Percentiles rank a stretch among this genome's conserved stretches.
phyloP scores from a whole-genome alignment of 2,329 filamentous ascomycete genomes.

The Penicillium sp. region DNA sequence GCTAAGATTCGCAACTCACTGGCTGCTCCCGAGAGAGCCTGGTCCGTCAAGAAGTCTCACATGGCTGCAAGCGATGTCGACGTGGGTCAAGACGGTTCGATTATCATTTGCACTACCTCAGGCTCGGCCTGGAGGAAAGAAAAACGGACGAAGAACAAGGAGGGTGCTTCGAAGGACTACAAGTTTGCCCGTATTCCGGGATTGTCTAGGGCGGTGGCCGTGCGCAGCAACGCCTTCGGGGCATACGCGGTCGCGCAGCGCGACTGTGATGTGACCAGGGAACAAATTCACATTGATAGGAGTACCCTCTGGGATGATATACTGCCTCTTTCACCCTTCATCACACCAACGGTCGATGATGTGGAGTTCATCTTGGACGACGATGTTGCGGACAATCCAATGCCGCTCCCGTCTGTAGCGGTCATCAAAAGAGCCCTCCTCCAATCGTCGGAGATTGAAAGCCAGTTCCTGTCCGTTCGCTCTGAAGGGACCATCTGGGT shows the following conservation, averaged over 20 bases:
- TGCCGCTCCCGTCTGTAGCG: conserved; percentile 21
- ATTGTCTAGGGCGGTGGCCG: conserved; percentile 78
- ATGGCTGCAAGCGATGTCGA: conserved; percentile 84
- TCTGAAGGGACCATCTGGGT: conserved; percentile 42
- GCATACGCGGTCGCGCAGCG: conserved; percentile 85
- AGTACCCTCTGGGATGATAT: conserved; percentile 74
- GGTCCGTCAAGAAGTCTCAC: conserved; percentile 82
- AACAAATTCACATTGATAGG: conserved; percentile 67
- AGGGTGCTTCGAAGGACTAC: conserved; percentile 78
- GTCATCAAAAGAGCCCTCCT: conserved; percentile 46
- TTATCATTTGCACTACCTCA: conserved; percentile 89
- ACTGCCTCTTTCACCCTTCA: conserved; percentile 67
- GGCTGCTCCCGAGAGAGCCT: conserved; percentile 76
- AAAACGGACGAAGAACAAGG: conserved; percentile 78
- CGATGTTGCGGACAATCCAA: conserved; percentile 43
- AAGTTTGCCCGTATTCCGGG: conserved; percentile 92
- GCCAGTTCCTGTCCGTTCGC: conserved; percentile 33
- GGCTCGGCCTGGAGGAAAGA: conserved; percentile 92
- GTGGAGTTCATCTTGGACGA: conserved; percentile 43
- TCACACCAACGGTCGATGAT: conserved; percentile 52
- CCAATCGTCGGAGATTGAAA: conserved; percentile 49
- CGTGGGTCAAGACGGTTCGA: conserved; percentile 88
- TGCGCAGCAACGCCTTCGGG: conserved; percentile 85
- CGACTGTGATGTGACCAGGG: conserved; percentile 78
- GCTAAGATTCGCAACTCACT: conserved; percentile 84